Base-by-base conservation (phyloP, 2,329 filamentous ascomycete genomes). In the Aspergillus brasiliensis region DNA sequence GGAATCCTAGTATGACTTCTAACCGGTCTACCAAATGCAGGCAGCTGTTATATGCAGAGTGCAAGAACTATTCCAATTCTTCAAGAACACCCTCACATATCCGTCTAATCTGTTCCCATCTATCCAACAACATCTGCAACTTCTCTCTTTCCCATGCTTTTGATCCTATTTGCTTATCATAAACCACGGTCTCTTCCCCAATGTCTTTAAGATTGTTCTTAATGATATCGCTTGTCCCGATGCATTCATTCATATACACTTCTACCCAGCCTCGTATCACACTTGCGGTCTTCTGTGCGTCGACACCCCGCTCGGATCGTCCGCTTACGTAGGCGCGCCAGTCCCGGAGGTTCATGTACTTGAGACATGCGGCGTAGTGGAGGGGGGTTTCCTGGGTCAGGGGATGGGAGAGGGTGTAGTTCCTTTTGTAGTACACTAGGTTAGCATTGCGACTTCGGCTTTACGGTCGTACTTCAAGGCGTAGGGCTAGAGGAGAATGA, bases 101-200 rank as follows among this genome's bases (percentile, higher is more conserved):
- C 25, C 40, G 55, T 59, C 53, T 58, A 28, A 77, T 74, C 59
- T 76, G 74, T 31, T 57, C 68, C 75, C 75, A 77, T 53, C 75
- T 66, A 15, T 57, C 61, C 11, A 69, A 28, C 34, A 74, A 48
- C 47, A 62, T 48, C 17, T 60, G 28, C 15, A 70, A 17, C 58
- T 62, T 67, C n/a, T 51, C 51, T 7, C 60, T 60, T 23, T 62
- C 62, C 55, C 52, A 55, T 21, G 28, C 44, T 27, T 2, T 17
- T 17, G 38, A 46, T 17, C 52, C 15, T 8, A 31, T n/a, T 25
- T 3, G 4, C 53, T 47, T 51, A 19, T 62, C 49, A 17, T n/a
- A 15, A 44, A 48, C 25, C 10, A 44, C 17, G 8, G 5, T 19
- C 21, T 51, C 51, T 19, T 38, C 47, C 17, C 7, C 25, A 8